Evolutionary conservation across 805 yeast species (phyloP).

Genomic region (Zygoascus ofunaensis): DNA sequence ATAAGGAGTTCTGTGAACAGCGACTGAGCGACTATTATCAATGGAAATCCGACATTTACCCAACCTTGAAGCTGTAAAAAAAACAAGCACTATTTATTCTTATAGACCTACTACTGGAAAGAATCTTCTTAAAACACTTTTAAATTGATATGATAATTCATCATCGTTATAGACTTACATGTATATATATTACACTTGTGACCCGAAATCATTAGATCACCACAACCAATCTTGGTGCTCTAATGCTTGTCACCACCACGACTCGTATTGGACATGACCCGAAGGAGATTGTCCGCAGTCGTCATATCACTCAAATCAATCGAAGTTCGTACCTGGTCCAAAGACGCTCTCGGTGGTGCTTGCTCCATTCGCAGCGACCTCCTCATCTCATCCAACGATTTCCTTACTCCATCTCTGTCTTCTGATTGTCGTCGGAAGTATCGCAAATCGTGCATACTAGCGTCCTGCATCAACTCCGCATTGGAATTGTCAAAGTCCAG

Average conservation of each 20-base stretch:
- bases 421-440: constrained; percentile 3
- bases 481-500: background rate
- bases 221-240: no score
- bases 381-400: constrained; percentile 23
- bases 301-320: constrained; percentile 25
- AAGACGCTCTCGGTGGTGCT: constrained; percentile 14
- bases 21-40: constrained; percentile 60
- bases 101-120: background rate
- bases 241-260: no score
- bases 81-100: background rate
- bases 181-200: background rate
- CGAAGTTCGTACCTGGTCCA: constrained; percentile 17
- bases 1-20: constrained; percentile 47
- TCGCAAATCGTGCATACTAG: background rate
- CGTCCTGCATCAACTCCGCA: background rate
- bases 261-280: constrained; percentile 10
- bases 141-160: no score
- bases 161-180: no score
- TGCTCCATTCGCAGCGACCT: constrained; percentile 19
- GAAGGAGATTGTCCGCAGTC: constrained; percentile 28
- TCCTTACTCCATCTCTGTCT: constrained; percentile 8
- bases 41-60: constrained; percentile 39
- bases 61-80: background rate
- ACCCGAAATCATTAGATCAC: no score
- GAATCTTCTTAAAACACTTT: background rate